These are phyloP conservation scores for Rhazya stricta DNA, from an alignment of 257 asterid genomes.

Conservation along the genomic window DNA sequence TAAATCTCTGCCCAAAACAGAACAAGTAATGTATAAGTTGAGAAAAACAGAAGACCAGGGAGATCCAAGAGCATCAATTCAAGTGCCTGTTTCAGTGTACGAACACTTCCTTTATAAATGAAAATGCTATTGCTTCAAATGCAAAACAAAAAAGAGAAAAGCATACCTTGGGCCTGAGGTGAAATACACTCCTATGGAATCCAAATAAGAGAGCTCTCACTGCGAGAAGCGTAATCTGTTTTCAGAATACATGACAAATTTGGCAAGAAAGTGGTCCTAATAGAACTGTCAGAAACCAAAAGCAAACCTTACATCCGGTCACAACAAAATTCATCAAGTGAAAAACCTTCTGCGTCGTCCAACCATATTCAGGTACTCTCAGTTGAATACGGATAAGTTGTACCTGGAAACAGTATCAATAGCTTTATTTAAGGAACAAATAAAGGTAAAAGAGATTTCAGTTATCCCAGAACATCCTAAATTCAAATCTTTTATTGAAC, in stretches of 20 bases:
- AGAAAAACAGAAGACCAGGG: conserved; percentile 39
- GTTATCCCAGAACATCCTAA: neutral
- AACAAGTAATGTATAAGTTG: conserved; percentile 38
- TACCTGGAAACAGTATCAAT: conserved; percentile 26
- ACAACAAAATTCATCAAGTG: conserved; percentile 40
- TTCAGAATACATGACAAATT: conserved; percentile 5
- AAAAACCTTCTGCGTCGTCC: conserved; percentile 42
- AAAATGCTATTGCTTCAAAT: neutral
- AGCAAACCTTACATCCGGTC: conserved; percentile 32
- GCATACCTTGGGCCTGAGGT: conserved; percentile 22
- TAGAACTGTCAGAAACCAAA: conserved; percentile 9
- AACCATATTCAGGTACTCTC: conserved; percentile 35
- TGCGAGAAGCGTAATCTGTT: conserved; percentile 1
- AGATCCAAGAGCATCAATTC: conserved; percentile 35
- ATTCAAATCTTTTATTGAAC: neutral
- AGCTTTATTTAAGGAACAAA: neutral
- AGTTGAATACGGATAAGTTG: conserved; percentile 32
- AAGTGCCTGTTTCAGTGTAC: conserved; percentile 22
- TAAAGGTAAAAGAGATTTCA: neutral
- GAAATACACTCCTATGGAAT: conserved; percentile 16
- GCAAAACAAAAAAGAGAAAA: neutral
- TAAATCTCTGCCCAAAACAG: conserved; percentile 43
- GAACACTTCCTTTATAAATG: neutral
- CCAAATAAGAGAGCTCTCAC: conserved; percentile 34
- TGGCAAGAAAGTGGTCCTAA: neutral